phyloP scores from a whole-genome alignment of 257 asterid genomes.

The Solanum paucissectum region DNA sequence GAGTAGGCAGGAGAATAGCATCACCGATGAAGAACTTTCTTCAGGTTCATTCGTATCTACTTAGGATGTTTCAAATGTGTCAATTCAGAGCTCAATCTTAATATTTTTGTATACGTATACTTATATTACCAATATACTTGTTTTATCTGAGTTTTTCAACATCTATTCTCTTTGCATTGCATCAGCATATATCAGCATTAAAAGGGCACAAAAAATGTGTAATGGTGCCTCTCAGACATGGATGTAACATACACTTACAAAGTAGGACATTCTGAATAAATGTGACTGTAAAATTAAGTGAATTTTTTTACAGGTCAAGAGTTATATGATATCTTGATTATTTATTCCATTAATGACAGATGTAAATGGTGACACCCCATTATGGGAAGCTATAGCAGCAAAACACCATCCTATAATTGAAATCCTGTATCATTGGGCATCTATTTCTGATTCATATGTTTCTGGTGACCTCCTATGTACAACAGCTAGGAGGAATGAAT shows the following conservation, averaged over 20 bases:
- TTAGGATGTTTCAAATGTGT: neutral
- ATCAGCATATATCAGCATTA: constrained; percentile 74
- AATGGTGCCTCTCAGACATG: constrained; percentile 69
- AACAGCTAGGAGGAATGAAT: too few relatives aligned
- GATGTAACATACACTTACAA: constrained; percentile 50
- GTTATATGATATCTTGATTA: too few relatives aligned
- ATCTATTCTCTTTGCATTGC: neutral
- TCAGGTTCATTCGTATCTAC: constrained; percentile 23
- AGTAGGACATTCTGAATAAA: constrained; percentile 16
- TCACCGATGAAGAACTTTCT: constrained; percentile 62
- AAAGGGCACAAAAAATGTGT: constrained; percentile 83
- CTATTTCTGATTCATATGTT: too few relatives aligned
- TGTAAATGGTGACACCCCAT: too few relatives aligned
- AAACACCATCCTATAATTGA: too few relatives aligned
- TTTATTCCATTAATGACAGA: too few relatives aligned
- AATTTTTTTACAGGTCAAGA: too few relatives aligned
- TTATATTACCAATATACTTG: neutral
- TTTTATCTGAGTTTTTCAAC: neutral
- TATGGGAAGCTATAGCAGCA: too few relatives aligned
- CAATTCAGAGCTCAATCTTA: neutral
- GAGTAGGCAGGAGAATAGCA: constrained; percentile 51
- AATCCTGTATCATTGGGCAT: too few relatives aligned
- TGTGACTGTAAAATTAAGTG: neutral
- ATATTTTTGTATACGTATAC: neutral
- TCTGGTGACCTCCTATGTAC: too few relatives aligned